Evolutionary conservation across 2,329 filamentous ascomycete genomes (phyloP).

Genomic region (Mariannaea elegans): DNA sequence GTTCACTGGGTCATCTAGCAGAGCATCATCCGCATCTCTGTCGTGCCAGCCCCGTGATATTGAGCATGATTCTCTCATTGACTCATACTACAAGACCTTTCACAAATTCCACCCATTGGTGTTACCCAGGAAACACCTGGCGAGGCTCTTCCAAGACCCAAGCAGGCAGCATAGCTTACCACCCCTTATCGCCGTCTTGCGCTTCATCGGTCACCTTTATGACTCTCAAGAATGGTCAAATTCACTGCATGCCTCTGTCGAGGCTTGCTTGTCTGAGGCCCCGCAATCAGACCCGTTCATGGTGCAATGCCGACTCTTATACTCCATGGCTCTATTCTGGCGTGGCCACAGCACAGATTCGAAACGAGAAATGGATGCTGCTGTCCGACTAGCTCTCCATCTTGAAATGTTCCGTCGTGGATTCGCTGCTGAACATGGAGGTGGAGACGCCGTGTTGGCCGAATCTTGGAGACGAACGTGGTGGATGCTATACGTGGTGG

Average conservation of each 20-base stretch:
- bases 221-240: conserved; percentile 29
- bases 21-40: background rate
- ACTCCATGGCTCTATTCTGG: conserved; percentile 49
- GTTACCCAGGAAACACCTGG: conserved; percentile 33
- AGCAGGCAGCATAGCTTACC: conserved; percentile 17
- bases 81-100: conserved; percentile 48
- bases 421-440: conserved; percentile 60
- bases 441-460: conserved; percentile 55
- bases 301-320: conserved; percentile 49
- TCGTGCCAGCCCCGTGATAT: background rate
- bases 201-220: conserved; percentile 48
- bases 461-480: conserved; percentile 75
- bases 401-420: conserved; percentile 66
- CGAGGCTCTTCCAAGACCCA: conserved; percentile 14
- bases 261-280: conserved; percentile 14
- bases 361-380: conserved; percentile 50
- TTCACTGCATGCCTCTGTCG: background rate
- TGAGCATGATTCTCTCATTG: conserved; percentile 37
- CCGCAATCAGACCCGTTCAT: conserved; percentile 37
- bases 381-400: conserved; percentile 66
- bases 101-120: conserved; percentile 45
- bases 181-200: conserved; percentile 40
- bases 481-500: conserved; percentile 74
- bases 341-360: conserved; percentile 37
- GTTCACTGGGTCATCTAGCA: no score